phyloP scores from a whole-genome alignment of 306 rosid genomes.

The Sindora glabra region DNA sequence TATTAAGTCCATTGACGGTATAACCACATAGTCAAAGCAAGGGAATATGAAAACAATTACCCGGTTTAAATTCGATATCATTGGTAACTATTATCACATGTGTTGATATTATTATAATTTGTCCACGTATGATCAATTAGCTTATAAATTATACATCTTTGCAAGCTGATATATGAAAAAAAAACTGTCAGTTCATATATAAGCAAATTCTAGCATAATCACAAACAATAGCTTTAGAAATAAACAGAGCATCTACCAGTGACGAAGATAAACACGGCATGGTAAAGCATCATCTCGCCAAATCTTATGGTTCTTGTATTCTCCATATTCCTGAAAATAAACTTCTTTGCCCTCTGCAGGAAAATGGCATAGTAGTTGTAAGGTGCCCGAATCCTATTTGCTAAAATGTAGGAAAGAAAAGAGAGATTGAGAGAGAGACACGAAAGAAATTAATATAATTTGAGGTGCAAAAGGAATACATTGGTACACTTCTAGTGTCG shows the following conservation, averaged over 20 bases:
- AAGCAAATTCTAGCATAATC: background rate
- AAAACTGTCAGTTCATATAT: background rate
- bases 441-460: background rate
- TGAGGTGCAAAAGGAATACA: background rate
- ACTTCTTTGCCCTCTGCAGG: conserved; percentile 60
- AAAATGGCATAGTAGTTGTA: background rate
- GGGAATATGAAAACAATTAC: background rate
- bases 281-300: conserved; percentile 86
- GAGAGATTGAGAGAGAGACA: too few species aligned
- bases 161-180: too few species aligned
- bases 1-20: too few species aligned
- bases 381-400: background rate
- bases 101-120: too few species aligned
- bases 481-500: background rate
- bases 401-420: background rate
- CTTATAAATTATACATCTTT: too few species aligned
- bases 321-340: conserved; percentile 58
- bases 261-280: conserved; percentile 89
- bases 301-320: conserved; percentile 50
- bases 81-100: too few species aligned
- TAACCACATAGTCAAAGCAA: background rate
- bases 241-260: conserved; percentile 47
- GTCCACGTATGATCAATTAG: too few species aligned
- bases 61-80: too few species aligned
- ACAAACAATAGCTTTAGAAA: background rate